Percentiles rank a stretch among this genome's conserved stretches.
phyloP scores from a whole-genome alignment of 2,329 filamentous ascomycete species.

The Alternaria conjuncta region DNA sequence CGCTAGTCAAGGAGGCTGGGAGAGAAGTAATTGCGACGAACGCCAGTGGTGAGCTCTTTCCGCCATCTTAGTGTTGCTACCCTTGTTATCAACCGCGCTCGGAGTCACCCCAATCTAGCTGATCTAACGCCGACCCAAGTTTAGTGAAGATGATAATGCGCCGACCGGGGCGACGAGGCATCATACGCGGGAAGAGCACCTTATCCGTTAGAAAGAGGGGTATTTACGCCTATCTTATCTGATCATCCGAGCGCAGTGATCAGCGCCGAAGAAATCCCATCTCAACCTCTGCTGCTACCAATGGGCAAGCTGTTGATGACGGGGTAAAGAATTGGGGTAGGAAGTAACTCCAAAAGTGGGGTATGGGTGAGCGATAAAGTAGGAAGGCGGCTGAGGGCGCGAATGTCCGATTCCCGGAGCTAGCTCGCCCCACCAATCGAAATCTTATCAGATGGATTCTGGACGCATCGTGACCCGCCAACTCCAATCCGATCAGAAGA shows the following conservation, averaged over 20 bases:
- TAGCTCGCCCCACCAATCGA: constrained; percentile 15
- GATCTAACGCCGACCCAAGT: neutral
- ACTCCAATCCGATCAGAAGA: neutral
- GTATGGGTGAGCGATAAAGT: neutral
- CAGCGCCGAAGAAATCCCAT: neutral
- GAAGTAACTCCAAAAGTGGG: neutral
- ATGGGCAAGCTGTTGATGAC: neutral
- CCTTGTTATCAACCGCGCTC: neutral
- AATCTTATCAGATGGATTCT: constrained; percentile 20
- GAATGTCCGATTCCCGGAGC: neutral
- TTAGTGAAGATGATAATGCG: neutral
- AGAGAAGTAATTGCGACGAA: neutral
- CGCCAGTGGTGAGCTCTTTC: neutral
- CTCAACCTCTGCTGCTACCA: neutral
- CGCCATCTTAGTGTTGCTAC: constrained; percentile 3
- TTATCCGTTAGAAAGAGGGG: constrained; percentile 7
- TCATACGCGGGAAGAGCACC: neutral
- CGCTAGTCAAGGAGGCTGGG: neutral
- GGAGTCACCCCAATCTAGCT: neutral
- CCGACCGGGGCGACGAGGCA: neutral
- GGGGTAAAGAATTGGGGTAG: neutral
- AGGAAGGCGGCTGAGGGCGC: neutral
- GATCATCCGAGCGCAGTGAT: neutral
- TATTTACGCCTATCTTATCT: constrained; percentile 6
- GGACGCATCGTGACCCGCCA: neutral